Percentiles rank a stretch among this genome's conserved stretches.
These are phyloP conservation scores for Sporothrix pallida DNA, from an alignment of 2,329 filamentous ascomycete species.

Conservation along the genomic window DNA sequence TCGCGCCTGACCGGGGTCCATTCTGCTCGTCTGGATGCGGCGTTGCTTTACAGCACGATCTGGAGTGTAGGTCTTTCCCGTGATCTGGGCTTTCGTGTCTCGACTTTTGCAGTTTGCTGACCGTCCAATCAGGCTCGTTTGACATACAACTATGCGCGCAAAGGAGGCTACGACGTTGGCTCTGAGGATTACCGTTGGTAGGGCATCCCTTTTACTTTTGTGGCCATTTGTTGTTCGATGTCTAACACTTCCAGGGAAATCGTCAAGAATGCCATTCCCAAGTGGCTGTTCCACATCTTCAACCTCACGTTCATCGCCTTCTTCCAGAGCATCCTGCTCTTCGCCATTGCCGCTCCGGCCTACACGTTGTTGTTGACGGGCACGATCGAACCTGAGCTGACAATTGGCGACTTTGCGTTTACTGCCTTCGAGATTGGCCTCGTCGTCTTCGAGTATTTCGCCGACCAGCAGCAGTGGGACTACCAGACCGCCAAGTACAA, in stretches of 20 bases:
- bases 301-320: slow-evolving; percentile 90
- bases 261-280: slow-evolving; percentile 68
- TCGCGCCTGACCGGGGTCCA: slow-evolving; percentile 75
- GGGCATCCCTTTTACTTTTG: slow-evolving; percentile 25
- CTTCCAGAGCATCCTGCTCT: slow-evolving; percentile 81
- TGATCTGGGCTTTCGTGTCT: neutral
- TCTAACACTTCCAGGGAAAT: slow-evolving; percentile 61
- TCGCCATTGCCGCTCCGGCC: slow-evolving; percentile 73
- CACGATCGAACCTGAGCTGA: slow-evolving; percentile 61
- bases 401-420: slow-evolving; percentile 55
- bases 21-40: slow-evolving; percentile 72
- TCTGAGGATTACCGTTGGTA: slow-evolving; percentile 94
- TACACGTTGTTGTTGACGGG: slow-evolving; percentile 81
- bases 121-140: slow-evolving; percentile 65
- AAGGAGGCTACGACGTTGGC: slow-evolving; percentile 85
- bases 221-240: no score
- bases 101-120: slow-evolving; percentile 37
- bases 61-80: slow-evolving; percentile 72
- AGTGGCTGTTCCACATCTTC: slow-evolving; percentile 76
- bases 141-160: slow-evolving; percentile 97
- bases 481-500: slow-evolving; percentile 81
- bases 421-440: slow-evolving; percentile 55
- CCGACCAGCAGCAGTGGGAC: slow-evolving; percentile 91
- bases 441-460: slow-evolving; percentile 73
- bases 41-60: slow-evolving; percentile 70